Conservation (phyloP, 108 stramenopile genomes). For the Pseudonitzschia pungens region DNA sequence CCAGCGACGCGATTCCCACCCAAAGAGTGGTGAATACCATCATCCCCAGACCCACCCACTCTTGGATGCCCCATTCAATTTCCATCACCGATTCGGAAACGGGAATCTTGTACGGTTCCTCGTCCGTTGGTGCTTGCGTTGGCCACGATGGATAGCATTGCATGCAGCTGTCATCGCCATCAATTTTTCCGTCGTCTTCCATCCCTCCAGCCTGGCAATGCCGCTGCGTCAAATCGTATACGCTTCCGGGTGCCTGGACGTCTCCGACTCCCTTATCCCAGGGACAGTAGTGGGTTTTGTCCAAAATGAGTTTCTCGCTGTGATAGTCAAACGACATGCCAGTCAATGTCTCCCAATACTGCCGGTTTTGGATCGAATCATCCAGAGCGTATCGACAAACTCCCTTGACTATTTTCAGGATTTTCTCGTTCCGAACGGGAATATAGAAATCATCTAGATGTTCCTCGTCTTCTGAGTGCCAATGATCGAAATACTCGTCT, state of each 20-base stretch:
- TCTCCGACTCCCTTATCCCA: background rate
- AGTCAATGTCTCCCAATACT: conserved; percentile 13
- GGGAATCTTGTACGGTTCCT: background rate
- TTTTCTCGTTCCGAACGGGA: background rate
- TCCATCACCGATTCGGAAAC: background rate
- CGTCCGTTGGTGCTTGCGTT: background rate
- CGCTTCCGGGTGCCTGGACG: background rate
- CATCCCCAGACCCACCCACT: conserved; percentile 29
- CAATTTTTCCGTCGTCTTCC: background rate
- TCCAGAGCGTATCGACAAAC: conserved; percentile 11
- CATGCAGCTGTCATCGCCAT: too few species aligned
- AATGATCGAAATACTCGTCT: too few species aligned
- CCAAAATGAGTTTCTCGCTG: background rate
- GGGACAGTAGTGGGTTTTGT: background rate
- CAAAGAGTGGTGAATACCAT: conserved; percentile 9
- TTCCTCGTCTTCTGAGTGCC: background rate
- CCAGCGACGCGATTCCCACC: background rate
- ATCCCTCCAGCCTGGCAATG: background rate
- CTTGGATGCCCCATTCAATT: conserved; percentile 18
- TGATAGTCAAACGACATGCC: background rate
- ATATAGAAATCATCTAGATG: background rate
- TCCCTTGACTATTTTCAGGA: conserved; percentile 4
- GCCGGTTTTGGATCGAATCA: background rate
- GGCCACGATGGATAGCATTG: background rate
- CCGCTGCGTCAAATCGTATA: background rate